Conservation (phyloP, 306 rosid genomes). For the Oxytropis ochrocephala region DNA sequence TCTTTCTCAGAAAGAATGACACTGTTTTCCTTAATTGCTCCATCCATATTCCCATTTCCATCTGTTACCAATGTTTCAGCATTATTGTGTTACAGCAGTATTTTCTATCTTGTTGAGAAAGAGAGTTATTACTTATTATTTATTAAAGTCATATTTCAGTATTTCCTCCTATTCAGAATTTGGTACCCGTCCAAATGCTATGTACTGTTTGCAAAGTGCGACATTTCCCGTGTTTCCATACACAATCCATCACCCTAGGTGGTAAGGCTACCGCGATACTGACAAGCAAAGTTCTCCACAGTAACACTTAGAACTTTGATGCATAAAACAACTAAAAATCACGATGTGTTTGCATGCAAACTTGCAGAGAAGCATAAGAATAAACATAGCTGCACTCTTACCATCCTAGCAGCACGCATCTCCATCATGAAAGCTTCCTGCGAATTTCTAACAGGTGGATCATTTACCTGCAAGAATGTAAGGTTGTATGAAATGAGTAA, state of each 20-base stretch:
- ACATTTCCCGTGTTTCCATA: not conserved
- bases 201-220: not conserved
- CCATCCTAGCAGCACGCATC: constrained; percentile 88
- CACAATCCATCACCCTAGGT: no score
- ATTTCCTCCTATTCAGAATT: no score
- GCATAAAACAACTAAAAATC: not conserved
- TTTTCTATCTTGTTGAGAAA: no score
- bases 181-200: not conserved
- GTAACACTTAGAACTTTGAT: not conserved
- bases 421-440: constrained; percentile 94
- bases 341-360: not conserved
- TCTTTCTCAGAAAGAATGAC: no score
- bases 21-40: no score
- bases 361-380: constrained; percentile 2
- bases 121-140: no score
- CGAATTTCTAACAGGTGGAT: constrained; percentile 79
- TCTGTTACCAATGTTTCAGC: no score
- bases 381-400: constrained; percentile 11
- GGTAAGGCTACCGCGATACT: no score
- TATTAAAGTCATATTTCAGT: no score
- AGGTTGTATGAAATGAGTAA: constrained; percentile 1
- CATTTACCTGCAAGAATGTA: constrained; percentile 57
- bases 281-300: not conserved
- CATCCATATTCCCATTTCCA: no score
- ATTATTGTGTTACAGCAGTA: no score